Conservation (phyloP, 2,329 filamentous ascomycete species). For the Alternaria viburni region DNA sequence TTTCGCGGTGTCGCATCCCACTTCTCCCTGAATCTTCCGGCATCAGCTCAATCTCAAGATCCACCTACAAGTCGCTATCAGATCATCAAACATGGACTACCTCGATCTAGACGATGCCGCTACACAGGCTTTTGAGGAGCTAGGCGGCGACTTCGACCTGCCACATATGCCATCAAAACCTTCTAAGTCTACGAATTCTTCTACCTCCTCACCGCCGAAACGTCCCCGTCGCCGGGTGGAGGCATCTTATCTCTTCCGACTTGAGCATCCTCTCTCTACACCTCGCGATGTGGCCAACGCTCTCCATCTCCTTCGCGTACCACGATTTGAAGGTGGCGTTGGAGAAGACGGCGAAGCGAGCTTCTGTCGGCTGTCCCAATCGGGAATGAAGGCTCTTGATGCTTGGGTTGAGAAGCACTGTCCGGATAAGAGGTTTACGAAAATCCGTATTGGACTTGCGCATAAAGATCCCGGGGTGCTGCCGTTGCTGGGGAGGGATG, state of each 20-base stretch:
- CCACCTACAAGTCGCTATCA: neutral
- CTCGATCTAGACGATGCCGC: conserved; percentile 15
- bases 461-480: neutral
- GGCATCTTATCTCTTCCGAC: conserved; percentile 1
- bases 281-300: neutral
- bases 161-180: neutral
- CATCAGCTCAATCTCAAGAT: neutral
- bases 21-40: neutral
- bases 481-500: neutral
- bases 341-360: conserved; percentile 8
- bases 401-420: neutral
- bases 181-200: neutral
- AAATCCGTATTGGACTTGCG: neutral
- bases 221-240: conserved; percentile 2
- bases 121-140: neutral
- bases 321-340: neutral
- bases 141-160: conserved; percentile 1
- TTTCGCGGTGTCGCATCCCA: neutral
- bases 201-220: neutral
- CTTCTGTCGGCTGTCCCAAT: conserved; percentile 1
- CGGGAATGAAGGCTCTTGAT: neutral
- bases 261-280: conserved; percentile 1
- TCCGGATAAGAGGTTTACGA: neutral
- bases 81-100: neutral
- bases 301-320: neutral